Percentiles rank a stretch among this genome's conserved stretches.
These are phyloP conservation scores for Aspergillus eucalypticola DNA, from an alignment of 2,329 filamentous ascomycete species.

Conservation along the genomic window DNA sequence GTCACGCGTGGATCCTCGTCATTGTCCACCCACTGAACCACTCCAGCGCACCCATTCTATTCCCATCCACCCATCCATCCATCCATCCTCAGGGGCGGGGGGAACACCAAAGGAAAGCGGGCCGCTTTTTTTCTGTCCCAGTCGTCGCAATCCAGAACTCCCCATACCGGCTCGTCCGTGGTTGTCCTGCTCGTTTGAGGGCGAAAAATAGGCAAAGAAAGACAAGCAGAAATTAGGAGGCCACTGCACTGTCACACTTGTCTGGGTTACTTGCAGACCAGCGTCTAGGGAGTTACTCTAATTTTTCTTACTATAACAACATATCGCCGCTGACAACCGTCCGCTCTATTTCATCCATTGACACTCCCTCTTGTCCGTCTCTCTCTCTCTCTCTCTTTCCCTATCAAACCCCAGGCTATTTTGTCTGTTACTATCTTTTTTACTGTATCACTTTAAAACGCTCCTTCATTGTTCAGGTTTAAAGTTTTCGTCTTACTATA, in stretches of 20 bases:
- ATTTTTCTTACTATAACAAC: constrained; percentile 1
- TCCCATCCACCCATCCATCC: neutral
- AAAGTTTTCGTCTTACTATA: constrained; percentile 9
- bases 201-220: constrained; percentile 9
- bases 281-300: neutral
- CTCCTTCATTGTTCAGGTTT: constrained; percentile 3
- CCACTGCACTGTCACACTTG: neutral
- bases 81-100: constrained; percentile 21
- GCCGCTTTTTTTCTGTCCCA: constrained; percentile 10
- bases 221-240: neutral
- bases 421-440: neutral
- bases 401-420: constrained; percentile 3
- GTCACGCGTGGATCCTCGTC: constrained; percentile 13
- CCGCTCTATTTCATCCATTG: neutral
- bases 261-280: neutral
- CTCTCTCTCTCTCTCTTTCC: constrained; percentile 9
- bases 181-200: constrained; percentile 14
- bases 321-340: constrained; percentile 1
- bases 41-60: constrained; percentile 3
- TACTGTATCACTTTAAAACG: neutral
- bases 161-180: constrained; percentile 16
- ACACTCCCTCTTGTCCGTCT: constrained; percentile 1
- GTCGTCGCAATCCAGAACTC: constrained; percentile 17
- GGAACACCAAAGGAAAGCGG: constrained; percentile 14
- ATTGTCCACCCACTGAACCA: constrained; percentile 6